Evolutionary conservation across 495 filamentous ascomycete genomes (phyloP).

Genomic region (Glarea lozoyensis): DNA sequence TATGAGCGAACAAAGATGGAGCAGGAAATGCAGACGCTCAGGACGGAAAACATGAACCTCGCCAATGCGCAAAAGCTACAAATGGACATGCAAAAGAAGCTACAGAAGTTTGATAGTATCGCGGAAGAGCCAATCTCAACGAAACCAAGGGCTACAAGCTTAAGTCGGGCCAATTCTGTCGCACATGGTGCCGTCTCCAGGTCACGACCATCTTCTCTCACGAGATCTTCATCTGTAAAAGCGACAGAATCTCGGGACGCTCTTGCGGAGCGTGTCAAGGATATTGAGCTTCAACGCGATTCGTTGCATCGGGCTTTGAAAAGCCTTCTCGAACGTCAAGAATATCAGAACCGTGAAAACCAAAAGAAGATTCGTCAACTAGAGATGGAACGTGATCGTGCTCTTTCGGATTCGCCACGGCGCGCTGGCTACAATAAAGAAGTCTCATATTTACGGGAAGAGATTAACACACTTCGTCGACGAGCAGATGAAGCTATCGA

Average conservation of each 20-base stretch:
- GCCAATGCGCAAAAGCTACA: conserved; percentile 44
- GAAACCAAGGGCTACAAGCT: conserved; percentile 19
- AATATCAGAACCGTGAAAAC: conserved; percentile 70
- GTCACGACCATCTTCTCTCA: conserved; percentile 17
- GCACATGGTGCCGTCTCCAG: conserved; percentile 23
- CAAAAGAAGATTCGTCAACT: conserved; percentile 65
- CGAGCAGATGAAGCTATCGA: conserved; percentile 94
- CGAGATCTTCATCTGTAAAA: conserved; percentile 20
- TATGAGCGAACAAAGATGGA: conserved; percentile 73
- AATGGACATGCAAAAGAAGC: conserved; percentile 38
- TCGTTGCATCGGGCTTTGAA: conserved; percentile 79
- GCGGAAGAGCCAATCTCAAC: conserved; percentile 41
- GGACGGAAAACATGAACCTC: conserved; percentile 29
- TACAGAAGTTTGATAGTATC: conserved; percentile 48
- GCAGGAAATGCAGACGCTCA: conserved; percentile 65
- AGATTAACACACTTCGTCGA: conserved; percentile 75
- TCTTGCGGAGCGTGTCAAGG: conserved; percentile 77
- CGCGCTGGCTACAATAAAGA: conserved; percentile 76
- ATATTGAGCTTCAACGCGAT: conserved; percentile 88
- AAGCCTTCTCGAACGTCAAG: conserved; percentile 79
- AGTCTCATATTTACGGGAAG: conserved; percentile 65
- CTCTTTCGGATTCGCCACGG: conserved; percentile 58
- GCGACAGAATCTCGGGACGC: conserved; percentile 53
- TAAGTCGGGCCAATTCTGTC: conserved; percentile 55
- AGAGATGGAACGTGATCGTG: conserved; percentile 69